Percentiles rank a stretch among this genome's conserved stretches.
Evolutionary conservation across 805 yeast genomes (phyloP).

Genomic region (Starmerella apicola): DNA sequence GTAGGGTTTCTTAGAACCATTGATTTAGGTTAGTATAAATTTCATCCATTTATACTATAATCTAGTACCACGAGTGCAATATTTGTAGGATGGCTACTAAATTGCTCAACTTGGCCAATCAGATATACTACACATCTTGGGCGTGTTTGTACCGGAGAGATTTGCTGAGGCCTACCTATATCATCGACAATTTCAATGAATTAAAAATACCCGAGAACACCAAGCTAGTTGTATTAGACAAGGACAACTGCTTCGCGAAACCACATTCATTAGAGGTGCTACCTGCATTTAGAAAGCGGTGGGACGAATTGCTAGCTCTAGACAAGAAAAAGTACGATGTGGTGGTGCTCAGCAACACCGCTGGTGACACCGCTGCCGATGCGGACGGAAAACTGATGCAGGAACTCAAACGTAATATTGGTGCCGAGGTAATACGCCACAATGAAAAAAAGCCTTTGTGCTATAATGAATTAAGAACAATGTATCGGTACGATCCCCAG

Average conservation of each 20-base stretch:
- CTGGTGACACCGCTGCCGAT: constrained; percentile 73
- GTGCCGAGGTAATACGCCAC: constrained; percentile 28
- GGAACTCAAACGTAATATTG: constrained; percentile 44
- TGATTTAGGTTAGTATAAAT: no score
- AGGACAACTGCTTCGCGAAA: constrained; percentile 88
- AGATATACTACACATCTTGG: constrained; percentile 12
- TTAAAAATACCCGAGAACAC: constrained; percentile 28
- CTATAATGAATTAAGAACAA: constrained; percentile 48
- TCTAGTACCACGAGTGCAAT: no score
- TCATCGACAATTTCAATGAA: constrained; percentile 12
- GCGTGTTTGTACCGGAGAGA: constrained; percentile 8
- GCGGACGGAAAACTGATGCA: constrained; percentile 44
- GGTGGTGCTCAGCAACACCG: constrained; percentile 79
- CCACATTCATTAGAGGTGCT: constrained; percentile 70
- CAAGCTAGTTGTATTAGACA: constrained; percentile 75
- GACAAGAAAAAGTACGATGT: constrained; percentile 42
- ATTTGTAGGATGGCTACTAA: no score
- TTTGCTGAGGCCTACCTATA: constrained; percentile 17
- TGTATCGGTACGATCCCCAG: constrained; percentile 39
- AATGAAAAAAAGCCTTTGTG: constrained; percentile 29
- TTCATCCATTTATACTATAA: no score
- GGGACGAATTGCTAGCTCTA: constrained; percentile 31
- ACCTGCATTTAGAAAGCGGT: constrained; percentile 50
- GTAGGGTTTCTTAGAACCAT: no score
- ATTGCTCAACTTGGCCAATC: constrained; percentile 7